These are phyloP conservation scores for Pseudofabraea citricarpa DNA, from an alignment of 2,329 filamentous ascomycete genomes.

Conservation along the genomic window DNA sequence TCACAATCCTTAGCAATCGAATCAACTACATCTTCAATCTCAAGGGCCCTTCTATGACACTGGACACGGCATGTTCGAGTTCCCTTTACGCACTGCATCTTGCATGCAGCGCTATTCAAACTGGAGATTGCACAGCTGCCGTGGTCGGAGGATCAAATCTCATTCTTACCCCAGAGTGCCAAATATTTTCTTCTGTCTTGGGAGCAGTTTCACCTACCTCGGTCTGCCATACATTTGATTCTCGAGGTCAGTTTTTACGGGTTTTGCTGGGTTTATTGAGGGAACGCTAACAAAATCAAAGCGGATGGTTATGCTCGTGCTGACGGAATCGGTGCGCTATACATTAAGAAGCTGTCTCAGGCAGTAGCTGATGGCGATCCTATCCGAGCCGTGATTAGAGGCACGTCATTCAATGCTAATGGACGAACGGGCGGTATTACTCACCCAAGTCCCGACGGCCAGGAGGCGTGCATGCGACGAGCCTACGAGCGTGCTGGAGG, in stretches of 20 bases:
- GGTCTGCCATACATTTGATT: neutral
- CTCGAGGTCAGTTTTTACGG: neutral
- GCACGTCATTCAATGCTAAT: slow-evolving; percentile 38
- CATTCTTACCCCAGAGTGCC: neutral
- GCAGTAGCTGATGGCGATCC: slow-evolving; percentile 36
- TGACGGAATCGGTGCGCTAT: slow-evolving; percentile 55
- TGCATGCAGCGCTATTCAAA: slow-evolving; percentile 40
- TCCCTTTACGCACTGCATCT: slow-evolving; percentile 50
- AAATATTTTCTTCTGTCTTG: neutral
- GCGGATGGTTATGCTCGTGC: slow-evolving; percentile 62
- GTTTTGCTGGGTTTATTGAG: neutral
- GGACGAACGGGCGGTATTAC: slow-evolving; percentile 42
- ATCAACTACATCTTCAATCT: neutral
- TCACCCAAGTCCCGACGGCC: slow-evolving; percentile 38
- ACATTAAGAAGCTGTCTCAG: slow-evolving; percentile 51
- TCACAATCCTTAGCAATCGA: slow-evolving; percentile 35
- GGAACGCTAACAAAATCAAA: neutral
- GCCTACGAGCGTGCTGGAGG: slow-evolving; percentile 11
- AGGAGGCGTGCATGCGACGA: slow-evolving; percentile 24
- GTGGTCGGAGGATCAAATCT: slow-evolving; percentile 8
- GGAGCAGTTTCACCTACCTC: neutral
- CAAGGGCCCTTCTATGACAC: slow-evolving; percentile 33
- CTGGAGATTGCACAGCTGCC: slow-evolving; percentile 22
- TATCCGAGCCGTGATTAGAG: slow-evolving; percentile 40
- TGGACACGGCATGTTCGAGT: slow-evolving; percentile 54